Conservation (phyloP, 2,329 filamentous ascomycete genomes). For the Pseudogymnoascus sp. region DNA sequence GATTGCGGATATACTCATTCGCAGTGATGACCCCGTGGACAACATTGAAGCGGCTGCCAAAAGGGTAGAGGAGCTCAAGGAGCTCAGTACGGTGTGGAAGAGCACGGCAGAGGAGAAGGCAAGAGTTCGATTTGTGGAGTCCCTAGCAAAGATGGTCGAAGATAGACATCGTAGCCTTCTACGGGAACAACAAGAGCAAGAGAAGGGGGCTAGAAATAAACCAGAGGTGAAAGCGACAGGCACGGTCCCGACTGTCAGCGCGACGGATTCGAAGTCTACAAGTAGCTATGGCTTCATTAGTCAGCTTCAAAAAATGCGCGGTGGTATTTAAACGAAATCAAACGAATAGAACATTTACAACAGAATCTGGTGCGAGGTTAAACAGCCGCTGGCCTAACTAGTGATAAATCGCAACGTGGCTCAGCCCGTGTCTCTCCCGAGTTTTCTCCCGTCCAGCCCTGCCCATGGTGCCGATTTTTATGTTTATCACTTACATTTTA, state of each 20-base stretch:
- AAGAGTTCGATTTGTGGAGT: conserved; percentile 70
- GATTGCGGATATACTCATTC: conserved; percentile 57
- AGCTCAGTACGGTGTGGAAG: conserved; percentile 76
- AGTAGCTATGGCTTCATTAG: conserved; percentile 29
- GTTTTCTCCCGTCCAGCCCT: background rate
- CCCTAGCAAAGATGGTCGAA: conserved; percentile 71
- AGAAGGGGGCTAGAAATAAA: conserved; percentile 19
- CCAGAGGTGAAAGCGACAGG: background rate
- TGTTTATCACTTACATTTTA: conserved; percentile 2
- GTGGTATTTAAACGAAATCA: conserved; percentile 19
- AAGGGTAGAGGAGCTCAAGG: conserved; percentile 68
- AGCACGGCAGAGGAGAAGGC: conserved; percentile 94
- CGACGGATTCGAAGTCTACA: conserved; percentile 15
- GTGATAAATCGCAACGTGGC: background rate
- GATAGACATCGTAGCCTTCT: conserved; percentile 43
- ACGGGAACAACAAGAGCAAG: conserved; percentile 24
- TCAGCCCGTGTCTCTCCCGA: background rate
- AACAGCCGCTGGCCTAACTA: background rate
- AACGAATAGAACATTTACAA: background rate
- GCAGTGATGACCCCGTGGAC: conserved; percentile 47
- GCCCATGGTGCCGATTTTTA: background rate
- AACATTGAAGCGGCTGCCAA: conserved; percentile 66
- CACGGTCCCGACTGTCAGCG: conserved; percentile 14
- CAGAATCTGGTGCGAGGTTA: background rate
- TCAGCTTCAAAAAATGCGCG: conserved; percentile 28